Conservation (phyloP, 257 asterid genomes). For the Ligustrum vulgare region DNA sequence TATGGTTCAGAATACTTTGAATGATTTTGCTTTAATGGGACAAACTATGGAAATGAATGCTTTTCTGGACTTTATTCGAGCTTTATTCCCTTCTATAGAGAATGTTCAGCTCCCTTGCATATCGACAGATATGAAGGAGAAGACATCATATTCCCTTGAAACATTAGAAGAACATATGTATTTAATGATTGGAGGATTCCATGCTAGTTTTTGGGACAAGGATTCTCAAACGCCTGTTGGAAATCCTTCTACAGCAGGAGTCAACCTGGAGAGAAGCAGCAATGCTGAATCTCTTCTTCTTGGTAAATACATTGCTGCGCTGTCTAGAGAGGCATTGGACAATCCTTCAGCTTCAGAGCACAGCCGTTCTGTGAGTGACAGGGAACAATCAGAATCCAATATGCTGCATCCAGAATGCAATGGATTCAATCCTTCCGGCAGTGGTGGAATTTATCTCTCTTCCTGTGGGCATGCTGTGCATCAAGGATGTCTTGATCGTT, state of each 20-base stretch:
- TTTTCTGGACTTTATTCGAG: slow-evolving; percentile 55
- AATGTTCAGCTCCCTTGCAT: slow-evolving; percentile 47
- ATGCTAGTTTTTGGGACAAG: slow-evolving; percentile 26
- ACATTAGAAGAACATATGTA: slow-evolving; percentile 66
- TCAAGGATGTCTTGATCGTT: slow-evolving; percentile 94
- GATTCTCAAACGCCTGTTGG: slow-evolving; percentile 29
- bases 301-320: slow-evolving; percentile 74
- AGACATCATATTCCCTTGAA: slow-evolving; percentile 44
- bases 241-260: slow-evolving; percentile 36
- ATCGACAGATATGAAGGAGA: slow-evolving; percentile 35
- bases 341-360: slow-evolving; percentile 62
- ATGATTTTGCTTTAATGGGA: slow-evolving; percentile 64
- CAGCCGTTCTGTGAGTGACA: slow-evolving; percentile 33
- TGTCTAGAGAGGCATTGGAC: slow-evolving; percentile 59
- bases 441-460: slow-evolving; percentile 82
- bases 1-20: slow-evolving; percentile 62
- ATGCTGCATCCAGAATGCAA: slow-evolving; percentile 41
- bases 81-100: slow-evolving; percentile 62
- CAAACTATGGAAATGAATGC: slow-evolving; percentile 61
- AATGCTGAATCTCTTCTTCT: slow-evolving; percentile 57
- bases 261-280: slow-evolving; percentile 33
- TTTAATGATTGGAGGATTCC: slow-evolving; percentile 45
- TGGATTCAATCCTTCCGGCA: slow-evolving; percentile 63
- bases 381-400: slow-evolving; percentile 39
- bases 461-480: slow-evolving; percentile 99